Evolutionary conservation across 1,284 basidiomycete species (phyloP), one percentile per base, ranked within the genome.

Genomic region (Ceratobasidium sp.): DNA sequence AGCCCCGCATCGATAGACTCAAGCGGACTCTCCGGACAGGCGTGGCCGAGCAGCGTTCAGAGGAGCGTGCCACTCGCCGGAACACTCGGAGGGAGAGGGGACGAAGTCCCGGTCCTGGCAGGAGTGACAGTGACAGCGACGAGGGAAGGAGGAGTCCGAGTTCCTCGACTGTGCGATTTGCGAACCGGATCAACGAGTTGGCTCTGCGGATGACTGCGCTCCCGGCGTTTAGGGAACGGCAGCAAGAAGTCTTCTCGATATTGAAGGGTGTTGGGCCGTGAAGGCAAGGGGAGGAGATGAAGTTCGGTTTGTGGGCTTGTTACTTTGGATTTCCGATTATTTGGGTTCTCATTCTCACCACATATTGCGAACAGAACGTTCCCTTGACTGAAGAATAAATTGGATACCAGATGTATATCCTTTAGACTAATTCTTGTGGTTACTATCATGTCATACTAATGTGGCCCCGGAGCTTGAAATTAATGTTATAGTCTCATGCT

Each of bases 181-280:
- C 89, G 48, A 94, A 94, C 79, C 81, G 89, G 76, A 87, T 94
- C 54, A 93, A 92, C 80, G 86, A 84, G 24, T 84, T 94, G 5
- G 89, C 90, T 76, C 78, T 94, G 74, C 85, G 84, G 0, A 88
- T 93, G 86, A 91, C 89, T 62, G 84, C 83, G 79, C 81, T 94
- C 76, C 85, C 84, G 76, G 87, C 89, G 59, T 94, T 94, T 79
- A 86, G 84, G 77, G 90, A 93, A 78, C 80, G 91, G 65, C 91
- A 93, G 81, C 85, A 85, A 1, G 85, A 88, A 74, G 90, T 92
- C 13, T 94, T 94, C 80, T 87, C 87, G 79, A 88, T 93, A 8
- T 81, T 92, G 48, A 83, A 84, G 43, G 86, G 88, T 7, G 79
- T 83, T 11, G 39, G 37, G 63, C 19, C 61, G 9, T 63, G 41